Conservation (phyloP, 1,284 basidiomycete genomes). For the Moesziomyces parantarcticus region DNA sequence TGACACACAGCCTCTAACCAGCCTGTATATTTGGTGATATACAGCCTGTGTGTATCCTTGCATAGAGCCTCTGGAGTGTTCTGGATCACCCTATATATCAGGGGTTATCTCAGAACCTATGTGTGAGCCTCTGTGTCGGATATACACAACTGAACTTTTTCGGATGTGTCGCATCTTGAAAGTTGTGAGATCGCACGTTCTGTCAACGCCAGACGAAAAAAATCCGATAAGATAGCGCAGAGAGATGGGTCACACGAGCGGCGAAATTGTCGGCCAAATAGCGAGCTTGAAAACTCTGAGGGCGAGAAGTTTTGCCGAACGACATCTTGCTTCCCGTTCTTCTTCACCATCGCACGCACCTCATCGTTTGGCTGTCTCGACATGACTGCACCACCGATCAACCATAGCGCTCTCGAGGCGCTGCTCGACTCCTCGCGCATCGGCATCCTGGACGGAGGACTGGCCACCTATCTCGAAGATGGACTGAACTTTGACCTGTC, state of each 20-base stretch:
- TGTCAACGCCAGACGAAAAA: background rate
- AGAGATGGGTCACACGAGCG: no score
- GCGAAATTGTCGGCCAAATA: conserved; percentile 13
- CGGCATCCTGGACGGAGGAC: conserved; percentile 56
- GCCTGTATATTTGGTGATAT: no score
- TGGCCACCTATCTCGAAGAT: conserved; percentile 61
- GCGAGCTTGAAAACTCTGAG: background rate
- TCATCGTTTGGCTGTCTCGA: background rate
- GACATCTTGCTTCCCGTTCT: background rate
- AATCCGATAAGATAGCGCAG: conserved; percentile 24
- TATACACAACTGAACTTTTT: no score
- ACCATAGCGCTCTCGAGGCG: conserved; percentile 28
- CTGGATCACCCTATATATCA: no score
- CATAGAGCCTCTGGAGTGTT: no score
- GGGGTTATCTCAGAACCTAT: no score
- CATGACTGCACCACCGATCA: conserved; percentile 18
- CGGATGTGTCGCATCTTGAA: no score
- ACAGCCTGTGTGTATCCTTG: no score
- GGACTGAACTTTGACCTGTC: conserved; percentile 55
- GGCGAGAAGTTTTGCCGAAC: no score
- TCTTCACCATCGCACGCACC: background rate
- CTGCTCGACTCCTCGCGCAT: conserved; percentile 40
- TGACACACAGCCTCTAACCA: no score
- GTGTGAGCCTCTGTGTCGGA: no score
- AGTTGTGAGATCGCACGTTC: conserved; percentile 18